A percentile compares a stretch with the other conserved stretches of the same genome.
Conservation (phyloP, 2,329 filamentous ascomycete species). For the Daldinia eschscholtzii region DNA sequence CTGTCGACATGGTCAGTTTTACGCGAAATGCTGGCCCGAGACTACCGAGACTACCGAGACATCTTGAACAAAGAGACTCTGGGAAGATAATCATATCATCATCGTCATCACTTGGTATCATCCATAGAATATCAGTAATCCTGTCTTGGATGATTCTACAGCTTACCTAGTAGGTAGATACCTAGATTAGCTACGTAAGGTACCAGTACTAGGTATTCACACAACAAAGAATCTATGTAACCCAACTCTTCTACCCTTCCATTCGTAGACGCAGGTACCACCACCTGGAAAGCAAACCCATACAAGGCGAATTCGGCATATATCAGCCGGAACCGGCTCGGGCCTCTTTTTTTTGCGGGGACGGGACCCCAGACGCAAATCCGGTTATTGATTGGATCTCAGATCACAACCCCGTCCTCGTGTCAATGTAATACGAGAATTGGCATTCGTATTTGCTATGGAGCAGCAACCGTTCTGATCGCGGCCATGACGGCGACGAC, state of each 20-base stretch:
- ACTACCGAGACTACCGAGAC: constrained; percentile 3
- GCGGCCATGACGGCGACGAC: constrained; percentile 23
- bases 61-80: constrained; percentile 1
- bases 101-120: neutral
- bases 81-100: neutral
- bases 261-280: neutral
- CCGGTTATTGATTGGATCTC: constrained; percentile 31
- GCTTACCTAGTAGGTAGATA: neutral
- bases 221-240: neutral
- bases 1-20: constrained; percentile 1
- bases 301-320: constrained; percentile 19
- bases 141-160: neutral
- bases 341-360: constrained; percentile 30
- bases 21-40: constrained; percentile 4
- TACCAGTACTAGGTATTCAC: neutral
- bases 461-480: neutral
- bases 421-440: constrained; percentile 40
- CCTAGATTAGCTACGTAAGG: too few species aligned
- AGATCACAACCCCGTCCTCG: constrained; percentile 29
- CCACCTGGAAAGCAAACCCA: neutral
- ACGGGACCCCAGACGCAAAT: constrained; percentile 21
- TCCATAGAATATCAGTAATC: neutral
- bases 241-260: neutral
- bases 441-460: constrained; percentile 36
- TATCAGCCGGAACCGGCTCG: constrained; percentile 23